Base-by-base conservation (phyloP, 1,284 basidiomycete genomes). In the Omphalotus olearius region DNA sequence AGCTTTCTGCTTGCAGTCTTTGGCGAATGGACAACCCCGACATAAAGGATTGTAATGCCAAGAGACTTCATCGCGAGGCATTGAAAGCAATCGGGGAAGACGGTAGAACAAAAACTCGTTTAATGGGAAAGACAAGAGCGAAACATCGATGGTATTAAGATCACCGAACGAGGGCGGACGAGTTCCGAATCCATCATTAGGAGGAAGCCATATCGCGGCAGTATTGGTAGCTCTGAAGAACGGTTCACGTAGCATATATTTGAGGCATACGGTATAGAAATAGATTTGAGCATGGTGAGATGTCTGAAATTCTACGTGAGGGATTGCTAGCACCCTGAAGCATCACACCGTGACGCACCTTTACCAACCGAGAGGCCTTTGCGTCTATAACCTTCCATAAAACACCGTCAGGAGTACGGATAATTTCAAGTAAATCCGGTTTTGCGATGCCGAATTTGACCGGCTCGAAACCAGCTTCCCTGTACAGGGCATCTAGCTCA, bases 341-440 rank as follows among this genome's bases (percentile, higher is more conserved):
- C 4, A 25, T 9, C 14, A 9, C n/a, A 28, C 10, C n/a, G 2
- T 20, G 37, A 43, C 51, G 18, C 25, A 58, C 71, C 69, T 76
- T 77, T 30, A 74, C 69, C 30, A 60, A 53, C 57, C 65, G 66
- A 6, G 69, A 76, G 1, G 70, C 69, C 60, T 80, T 75, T 14
- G 78, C 79, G 63, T 72, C 78, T 45, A 81, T 73, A 33, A 82
- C 73, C 59, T 73, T 76, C 72, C 78, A 79, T 5, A 68, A 57
- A 6, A 73, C 66, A 2, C 70, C 70, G 35, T 69, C 64, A 56
- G 63, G 46, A 52, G 66, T 57, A 52, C 74, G 62, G 10, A 54
- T 64, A 23, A 77, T 67, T 59, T 77, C 74, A 35, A 78, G 55
- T 1, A 78, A 60, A 57, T 78, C 76, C 1, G 76, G 76, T 58